These are phyloP conservation scores for Sorghum bicolor DNA, from an alignment of 176 grass and related monocot species.

Conservation along the genomic window Sorghum_bicolor_NCBIv3 NC_012878.2:57466001-57466500, in stretches of 20 bases:
- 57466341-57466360: slow-evolving; percentile 60
- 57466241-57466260: background rate
- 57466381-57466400: slow-evolving; percentile 75
- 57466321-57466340: background rate
- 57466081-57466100: slow-evolving; percentile 22
- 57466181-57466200: slow-evolving; percentile 88
- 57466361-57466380: slow-evolving; percentile 69
- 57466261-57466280: background rate
- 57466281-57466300: background rate
- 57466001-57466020: slow-evolving; percentile 92
- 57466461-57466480: background rate
- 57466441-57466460: background rate
- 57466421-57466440: slow-evolving; percentile 62
- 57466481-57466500: background rate
- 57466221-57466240: background rate
- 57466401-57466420: slow-evolving; percentile 67
- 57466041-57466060: background rate
- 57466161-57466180: slow-evolving; percentile 75
- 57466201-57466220: background rate
- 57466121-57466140: slow-evolving; percentile 79
- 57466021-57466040: background rate
- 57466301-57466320: background rate
- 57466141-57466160: slow-evolving; percentile 97
- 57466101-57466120: slow-evolving; percentile 91
- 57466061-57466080: background rate